These are phyloP conservation scores for Luzula sylvatica DNA, from an alignment of 176 grass and related monocot genomes.

Conservation along the genomic window DNA sequence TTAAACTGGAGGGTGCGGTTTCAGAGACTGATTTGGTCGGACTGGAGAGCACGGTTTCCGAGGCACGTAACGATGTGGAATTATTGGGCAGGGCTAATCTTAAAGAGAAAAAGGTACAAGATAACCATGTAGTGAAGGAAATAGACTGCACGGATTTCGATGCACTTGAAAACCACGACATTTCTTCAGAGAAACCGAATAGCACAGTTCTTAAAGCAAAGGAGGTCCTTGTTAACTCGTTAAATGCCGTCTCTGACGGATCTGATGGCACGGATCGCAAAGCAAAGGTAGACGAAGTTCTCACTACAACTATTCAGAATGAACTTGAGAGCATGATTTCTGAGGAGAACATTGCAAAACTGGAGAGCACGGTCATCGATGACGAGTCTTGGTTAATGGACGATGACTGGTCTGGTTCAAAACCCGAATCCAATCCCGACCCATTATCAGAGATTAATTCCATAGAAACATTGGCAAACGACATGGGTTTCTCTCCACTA, in stretches of 20 bases:
- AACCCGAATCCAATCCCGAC: conserved; percentile 5
- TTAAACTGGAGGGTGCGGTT: not conserved
- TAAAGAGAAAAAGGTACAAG: not conserved
- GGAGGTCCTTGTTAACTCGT: not conserved
- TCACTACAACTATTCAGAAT: not conserved
- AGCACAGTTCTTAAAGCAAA: not conserved
- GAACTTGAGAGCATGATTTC: not conserved
- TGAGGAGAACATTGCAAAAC: not conserved
- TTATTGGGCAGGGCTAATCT: not conserved
- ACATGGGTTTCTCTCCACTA: too few species aligned
- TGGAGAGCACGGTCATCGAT: conserved; percentile 8
- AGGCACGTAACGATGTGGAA: not conserved
- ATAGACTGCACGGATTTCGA: not conserved
- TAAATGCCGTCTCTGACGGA: not conserved
- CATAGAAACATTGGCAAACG: not conserved
- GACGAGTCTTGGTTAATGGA: not conserved
- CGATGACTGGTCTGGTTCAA: not conserved
- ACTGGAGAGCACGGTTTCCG: not conserved
- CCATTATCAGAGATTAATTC: not conserved
- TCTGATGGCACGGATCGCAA: not conserved
- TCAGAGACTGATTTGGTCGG: not conserved
- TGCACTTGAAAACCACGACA: not conserved
- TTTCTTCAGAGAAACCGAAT: not conserved
- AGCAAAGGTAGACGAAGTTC: conserved; percentile 1
- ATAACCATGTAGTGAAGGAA: not conserved